Evolutionary conservation across 2,329 filamentous ascomycete species (phyloP), one percentile per base, ranked within the genome.

Genomic region (Aspergillus pseudonomiae): DNA sequence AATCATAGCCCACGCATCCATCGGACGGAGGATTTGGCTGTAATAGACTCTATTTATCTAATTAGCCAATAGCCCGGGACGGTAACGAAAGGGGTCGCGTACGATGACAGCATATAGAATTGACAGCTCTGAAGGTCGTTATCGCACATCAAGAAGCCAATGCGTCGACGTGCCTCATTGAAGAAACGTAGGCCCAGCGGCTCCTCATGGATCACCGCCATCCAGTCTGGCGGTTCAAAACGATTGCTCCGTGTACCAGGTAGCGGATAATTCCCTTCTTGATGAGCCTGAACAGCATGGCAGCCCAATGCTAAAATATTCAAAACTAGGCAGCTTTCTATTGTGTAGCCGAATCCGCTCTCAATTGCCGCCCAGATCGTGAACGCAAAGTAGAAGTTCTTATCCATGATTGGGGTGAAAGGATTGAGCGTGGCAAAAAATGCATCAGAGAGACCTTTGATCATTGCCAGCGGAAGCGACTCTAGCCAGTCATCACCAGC

Each of bases 381-480:
- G 64, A 78, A 82, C 1, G 82, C 78, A 67, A 82, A 83, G 69
- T 84, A 86, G 60, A 83, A 80, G 21, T 79, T 79, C 62, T 83
- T 82, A 65, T 86, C 84, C 58, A 86, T 79, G 26, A 85, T 79
- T 0, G 84, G 84, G 19, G 81, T 84, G 32, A 79, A 83, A 0
- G 82, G 82, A 67, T 85, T 83, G 66, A 85, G 85, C 0, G 84
- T 83, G n/a, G 80, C 76, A 68, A 86, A 86, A 64, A 84, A 86
- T 0, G 81, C 81, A 72, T 85, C 82, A 10, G 82, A 80, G n/a
- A 86, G 75, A 0, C 82, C 82, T 64, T 83, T 84, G 60, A 85
- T 78, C 46, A 82, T 78, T 0, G 81, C 78, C 36, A 85, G 70
- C 10, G 82, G 81, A 3, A 86, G 75, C 4, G 74, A 73, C 53